These are phyloP conservation scores for Exophiala xenobiotica DNA, from an alignment of 2,329 filamentous ascomycete species.

Conservation along the genomic window DNA sequence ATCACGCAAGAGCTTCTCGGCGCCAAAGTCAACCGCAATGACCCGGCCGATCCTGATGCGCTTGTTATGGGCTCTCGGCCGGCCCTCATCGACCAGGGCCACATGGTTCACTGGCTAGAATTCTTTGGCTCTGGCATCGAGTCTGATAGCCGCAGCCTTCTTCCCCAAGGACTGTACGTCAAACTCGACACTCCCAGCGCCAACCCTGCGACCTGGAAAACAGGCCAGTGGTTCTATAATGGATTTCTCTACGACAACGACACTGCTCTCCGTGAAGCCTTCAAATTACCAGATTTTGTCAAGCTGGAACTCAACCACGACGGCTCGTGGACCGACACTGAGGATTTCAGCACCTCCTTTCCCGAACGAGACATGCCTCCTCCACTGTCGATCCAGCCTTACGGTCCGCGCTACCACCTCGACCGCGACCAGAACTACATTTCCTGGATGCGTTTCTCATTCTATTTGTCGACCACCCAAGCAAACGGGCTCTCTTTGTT, in stretches of 20 bases:
- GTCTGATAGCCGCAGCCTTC: constrained; percentile 19
- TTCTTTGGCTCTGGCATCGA: constrained; percentile 19
- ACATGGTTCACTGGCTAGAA: constrained; percentile 32
- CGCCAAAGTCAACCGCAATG: constrained; percentile 22
- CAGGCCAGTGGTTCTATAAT: constrained; percentile 57
- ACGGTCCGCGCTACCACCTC: constrained; percentile 42
- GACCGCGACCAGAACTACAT: constrained; percentile 50
- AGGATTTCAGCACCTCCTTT: constrained; percentile 7
- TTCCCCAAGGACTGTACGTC: constrained; percentile 33
- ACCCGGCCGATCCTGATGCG: constrained; percentile 18
- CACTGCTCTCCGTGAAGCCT: constrained; percentile 49
- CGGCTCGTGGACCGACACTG: constrained; percentile 28
- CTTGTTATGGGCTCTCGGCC: constrained; percentile 20
- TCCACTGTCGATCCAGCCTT: constrained; percentile 38
- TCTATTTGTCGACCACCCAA: constrained; percentile 50
- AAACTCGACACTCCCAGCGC: constrained; percentile 51
- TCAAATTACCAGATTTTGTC: constrained; percentile 22
- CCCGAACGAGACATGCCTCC: constrained; percentile 20
- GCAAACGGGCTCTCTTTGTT: constrained; percentile 49
- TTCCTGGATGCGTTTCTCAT: constrained; percentile 55
- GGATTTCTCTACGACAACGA: constrained; percentile 54
- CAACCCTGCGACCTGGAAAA: constrained; percentile 52
- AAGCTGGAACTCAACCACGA: constrained; percentile 24
- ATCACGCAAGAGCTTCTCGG: constrained; percentile 31
- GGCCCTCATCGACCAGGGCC: constrained; percentile 28